Evolutionary conservation across 2,329 filamentous ascomycete genomes (phyloP).

Genomic region (Curvularia sp.): DNA sequence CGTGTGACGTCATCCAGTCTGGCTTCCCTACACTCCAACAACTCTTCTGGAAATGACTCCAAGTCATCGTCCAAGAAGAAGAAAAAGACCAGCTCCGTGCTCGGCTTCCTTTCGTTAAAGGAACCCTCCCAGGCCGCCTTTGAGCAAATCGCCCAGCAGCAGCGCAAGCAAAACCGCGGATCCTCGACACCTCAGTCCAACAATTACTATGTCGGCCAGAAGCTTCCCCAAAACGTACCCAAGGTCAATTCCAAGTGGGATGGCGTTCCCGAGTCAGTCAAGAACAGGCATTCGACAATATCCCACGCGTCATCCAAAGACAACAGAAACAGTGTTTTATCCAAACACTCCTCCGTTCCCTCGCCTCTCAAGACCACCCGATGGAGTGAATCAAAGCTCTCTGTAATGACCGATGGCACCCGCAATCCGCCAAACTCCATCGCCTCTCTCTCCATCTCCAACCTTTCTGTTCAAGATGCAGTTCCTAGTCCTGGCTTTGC

Average conservation of each 20-base stretch:
- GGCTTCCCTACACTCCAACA: slow-evolving; percentile 40
- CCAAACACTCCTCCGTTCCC: slow-evolving; percentile 18
- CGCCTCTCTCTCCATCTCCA: slow-evolving; percentile 29
- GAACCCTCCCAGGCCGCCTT: slow-evolving; percentile 58
- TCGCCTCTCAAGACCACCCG: slow-evolving; percentile 18
- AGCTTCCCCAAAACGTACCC: slow-evolving; percentile 57
- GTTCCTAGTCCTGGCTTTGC: slow-evolving; percentile 18
- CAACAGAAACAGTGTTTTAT: slow-evolving; percentile 28
- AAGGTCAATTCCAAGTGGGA: slow-evolving; percentile 64
- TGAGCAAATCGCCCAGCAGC: slow-evolving; percentile 55
- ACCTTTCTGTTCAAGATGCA: slow-evolving; percentile 16
- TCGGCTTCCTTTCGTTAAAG: slow-evolving; percentile 57
- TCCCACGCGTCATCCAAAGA: slow-evolving; percentile 24
- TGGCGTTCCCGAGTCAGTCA: slow-evolving; percentile 55
- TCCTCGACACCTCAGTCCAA: slow-evolving; percentile 21
- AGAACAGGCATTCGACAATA: slow-evolving; percentile 28
- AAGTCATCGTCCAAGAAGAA: slow-evolving; percentile 40
- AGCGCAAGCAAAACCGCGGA: slow-evolving; percentile 50
- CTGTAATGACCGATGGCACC: slow-evolving; percentile 34
- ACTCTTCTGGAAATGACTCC: slow-evolving; percentile 36
- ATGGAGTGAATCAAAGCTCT: slow-evolving; percentile 30
- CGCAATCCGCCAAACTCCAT: slow-evolving; percentile 42
- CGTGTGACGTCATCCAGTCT: slow-evolving; percentile 40
- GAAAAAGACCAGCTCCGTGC: slow-evolving; percentile 48
- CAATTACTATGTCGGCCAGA: slow-evolving; percentile 45